Percentiles rank a stretch among this genome's conserved stretches.
Evolutionary conservation across 495 filamentous ascomycete species (phyloP).

Genomic region (Cudoniella acicularis): DNA sequence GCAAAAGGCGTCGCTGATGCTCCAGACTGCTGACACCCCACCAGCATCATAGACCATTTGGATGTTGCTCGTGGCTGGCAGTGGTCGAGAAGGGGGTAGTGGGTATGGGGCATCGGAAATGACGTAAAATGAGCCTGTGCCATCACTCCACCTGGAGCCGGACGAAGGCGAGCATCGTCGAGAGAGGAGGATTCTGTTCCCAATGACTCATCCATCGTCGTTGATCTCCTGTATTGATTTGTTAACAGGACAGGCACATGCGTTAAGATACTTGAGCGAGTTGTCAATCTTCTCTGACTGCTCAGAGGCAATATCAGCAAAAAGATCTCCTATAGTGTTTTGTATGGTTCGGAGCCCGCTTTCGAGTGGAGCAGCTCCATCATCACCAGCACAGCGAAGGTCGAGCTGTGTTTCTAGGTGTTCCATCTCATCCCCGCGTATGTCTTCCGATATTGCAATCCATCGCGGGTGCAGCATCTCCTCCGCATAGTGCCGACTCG

Average conservation of each 20-base stretch:
- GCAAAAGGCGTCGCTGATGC: slow-evolving; percentile 17
- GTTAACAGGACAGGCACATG: slow-evolving; percentile 3
- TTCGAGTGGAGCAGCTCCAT: no score
- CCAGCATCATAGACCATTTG: slow-evolving; percentile 18
- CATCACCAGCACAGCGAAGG: no score
- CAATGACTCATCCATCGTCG: slow-evolving; percentile 15
- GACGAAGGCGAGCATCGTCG: slow-evolving; percentile 3
- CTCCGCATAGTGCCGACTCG: no score
- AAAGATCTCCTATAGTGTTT: no score
- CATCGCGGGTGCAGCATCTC: no score
- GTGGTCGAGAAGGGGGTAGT: slow-evolving; percentile 13
- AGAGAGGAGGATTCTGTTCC: slow-evolving; percentile 10
- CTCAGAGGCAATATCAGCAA: no score
- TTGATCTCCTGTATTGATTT: slow-evolving; percentile 18
- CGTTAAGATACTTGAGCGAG: no score
- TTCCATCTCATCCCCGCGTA: no score
- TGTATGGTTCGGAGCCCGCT: no score
- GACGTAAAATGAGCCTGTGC: slow-evolving; percentile 15
- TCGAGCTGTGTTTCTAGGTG: no score
- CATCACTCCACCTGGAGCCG: slow-evolving; percentile 13
- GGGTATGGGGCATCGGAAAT: slow-evolving; percentile 10
- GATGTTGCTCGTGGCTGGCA: slow-evolving; percentile 7
- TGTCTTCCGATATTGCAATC: no score
- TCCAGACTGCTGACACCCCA: slow-evolving; percentile 16
- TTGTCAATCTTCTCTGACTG: no score